Percentiles rank a stretch among this genome's conserved stretches.
Evolutionary conservation across 1,284 basidiomycete genomes (phyloP).

Genomic region (Athelia sp.): DNA sequence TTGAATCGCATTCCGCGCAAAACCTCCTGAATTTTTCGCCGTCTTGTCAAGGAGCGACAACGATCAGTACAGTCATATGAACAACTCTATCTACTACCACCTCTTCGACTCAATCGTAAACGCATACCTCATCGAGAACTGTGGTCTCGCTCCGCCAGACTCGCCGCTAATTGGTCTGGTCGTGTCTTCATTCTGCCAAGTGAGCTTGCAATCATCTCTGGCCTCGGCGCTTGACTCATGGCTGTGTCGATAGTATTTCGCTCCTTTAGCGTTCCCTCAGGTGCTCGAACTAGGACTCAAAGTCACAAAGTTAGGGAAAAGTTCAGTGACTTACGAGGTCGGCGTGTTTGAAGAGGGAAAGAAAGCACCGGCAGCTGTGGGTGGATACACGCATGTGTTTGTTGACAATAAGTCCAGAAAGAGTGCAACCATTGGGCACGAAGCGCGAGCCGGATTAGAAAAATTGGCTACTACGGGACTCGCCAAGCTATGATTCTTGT

Average conservation of each 20-base stretch:
- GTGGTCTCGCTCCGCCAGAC: constrained; percentile 43
- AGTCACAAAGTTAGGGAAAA: constrained; percentile 58
- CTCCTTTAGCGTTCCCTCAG: constrained; percentile 64
- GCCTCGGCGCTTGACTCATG: neutral
- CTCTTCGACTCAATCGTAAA: constrained; percentile 76
- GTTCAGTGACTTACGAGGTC: constrained; percentile 72
- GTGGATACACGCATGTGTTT: constrained; percentile 80
- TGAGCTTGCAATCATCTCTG: constrained; percentile 18
- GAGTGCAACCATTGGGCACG: constrained; percentile 39
- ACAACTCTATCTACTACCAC: constrained; percentile 77
- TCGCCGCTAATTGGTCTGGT: constrained; percentile 64
- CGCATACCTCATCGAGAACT: constrained; percentile 60
- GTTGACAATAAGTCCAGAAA: constrained; percentile 54
- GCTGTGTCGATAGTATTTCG: constrained; percentile 47
- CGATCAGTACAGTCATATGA: constrained; percentile 75
- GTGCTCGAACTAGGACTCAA: constrained; percentile 62
- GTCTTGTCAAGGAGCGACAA: constrained; percentile 64
- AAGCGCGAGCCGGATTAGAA: neutral
- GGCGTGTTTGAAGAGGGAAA: constrained; percentile 57
- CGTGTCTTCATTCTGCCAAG: constrained; percentile 65
- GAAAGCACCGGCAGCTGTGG: constrained; percentile 54
- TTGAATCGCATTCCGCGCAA: neutral
- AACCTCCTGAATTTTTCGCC: constrained; percentile 1
- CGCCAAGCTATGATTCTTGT: too few relatives aligned
- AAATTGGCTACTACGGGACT: neutral